A percentile compares a stretch with the other conserved stretches of the same genome.
These are phyloP conservation scores for Plasmodium vivax DNA, from an alignment of 169 alveolate genomes.

Conservation along the genomic window DNA sequence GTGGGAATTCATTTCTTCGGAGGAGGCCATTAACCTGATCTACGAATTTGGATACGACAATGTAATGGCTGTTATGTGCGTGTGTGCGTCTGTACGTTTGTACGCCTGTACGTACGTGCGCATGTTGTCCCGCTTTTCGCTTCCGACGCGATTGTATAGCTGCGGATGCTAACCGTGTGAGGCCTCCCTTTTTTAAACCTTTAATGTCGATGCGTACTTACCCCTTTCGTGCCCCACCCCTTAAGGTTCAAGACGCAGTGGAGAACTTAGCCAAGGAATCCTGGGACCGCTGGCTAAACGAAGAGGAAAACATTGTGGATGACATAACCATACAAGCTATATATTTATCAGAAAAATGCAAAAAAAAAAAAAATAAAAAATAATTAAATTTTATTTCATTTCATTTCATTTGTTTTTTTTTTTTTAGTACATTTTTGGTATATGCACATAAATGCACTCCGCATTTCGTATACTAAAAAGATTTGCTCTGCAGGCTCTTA, in stretches of 20 bases:
- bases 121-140: background rate
- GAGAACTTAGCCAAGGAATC: constrained; percentile 89
- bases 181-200: background rate
- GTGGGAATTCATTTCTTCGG: constrained; percentile 88
- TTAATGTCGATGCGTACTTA: background rate
- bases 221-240: background rate
- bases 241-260: constrained; percentile 82
- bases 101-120: background rate
- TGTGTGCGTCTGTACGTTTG: background rate
- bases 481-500: background rate
- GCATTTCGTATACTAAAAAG: background rate
- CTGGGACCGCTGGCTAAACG: constrained; percentile 90
- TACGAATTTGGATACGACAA: constrained; percentile 78
- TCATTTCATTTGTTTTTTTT: background rate
- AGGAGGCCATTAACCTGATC: constrained; percentile 87
- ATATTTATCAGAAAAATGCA: constrained; percentile 75
- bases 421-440: constrained; percentile 4
- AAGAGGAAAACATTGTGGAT: constrained; percentile 91
- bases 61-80: background rate
- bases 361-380: constrained; percentile 1
- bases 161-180: background rate
- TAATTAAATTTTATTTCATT: background rate
- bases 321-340: constrained; percentile 86
- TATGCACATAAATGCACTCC: background rate
- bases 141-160: background rate